Evolutionary conservation across 768 basidiomycete genomes (phyloP).

Genomic region (Collybiopsis confluens): DNA sequence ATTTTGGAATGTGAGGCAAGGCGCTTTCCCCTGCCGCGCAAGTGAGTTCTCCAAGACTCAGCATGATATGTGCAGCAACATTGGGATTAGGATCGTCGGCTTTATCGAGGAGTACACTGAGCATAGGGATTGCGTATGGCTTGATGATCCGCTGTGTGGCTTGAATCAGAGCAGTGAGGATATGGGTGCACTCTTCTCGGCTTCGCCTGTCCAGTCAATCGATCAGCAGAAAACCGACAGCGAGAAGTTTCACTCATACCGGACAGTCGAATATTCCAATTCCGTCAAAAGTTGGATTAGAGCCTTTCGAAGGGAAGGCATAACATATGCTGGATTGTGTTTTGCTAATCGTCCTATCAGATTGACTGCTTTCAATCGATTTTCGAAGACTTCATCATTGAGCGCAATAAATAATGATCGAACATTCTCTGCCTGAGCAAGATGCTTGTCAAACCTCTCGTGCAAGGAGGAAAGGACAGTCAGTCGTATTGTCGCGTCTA

Average conservation of each 20-base stretch:
- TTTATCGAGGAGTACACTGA: constrained; percentile 87
- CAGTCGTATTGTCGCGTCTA: constrained; percentile 78
- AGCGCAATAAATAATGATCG: constrained; percentile 94
- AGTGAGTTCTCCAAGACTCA: constrained; percentile 92
- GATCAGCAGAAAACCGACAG: not conserved
- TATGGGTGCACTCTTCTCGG: constrained; percentile 87
- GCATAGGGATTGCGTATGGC: constrained; percentile 91
- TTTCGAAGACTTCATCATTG: constrained; percentile 94
- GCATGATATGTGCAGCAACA: constrained; percentile 88
- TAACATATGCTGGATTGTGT: constrained; percentile 97
- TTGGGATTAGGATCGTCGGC: constrained; percentile 81
- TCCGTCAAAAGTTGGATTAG: constrained; percentile 95
- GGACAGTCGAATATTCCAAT: constrained; percentile 89
- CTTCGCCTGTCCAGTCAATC: constrained; percentile 51
- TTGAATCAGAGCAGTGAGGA: constrained; percentile 84
- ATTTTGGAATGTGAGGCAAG: constrained; percentile 71
- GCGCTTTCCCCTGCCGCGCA: constrained; percentile 94
- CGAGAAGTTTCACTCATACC: constrained; percentile 66
- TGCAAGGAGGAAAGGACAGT: constrained; percentile 85
- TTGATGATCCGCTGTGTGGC: constrained; percentile 93
- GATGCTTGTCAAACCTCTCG: constrained; percentile 92
- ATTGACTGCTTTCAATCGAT: constrained; percentile 83
- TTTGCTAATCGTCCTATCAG: constrained; percentile 91
- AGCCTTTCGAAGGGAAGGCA: constrained; percentile 94
- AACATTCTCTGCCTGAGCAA: constrained; percentile 98